These are phyloP conservation scores for Mortierella sp. DNA, from an alignment of 371 early-diverging fungal genomes.

Conservation along the genomic window DNA sequence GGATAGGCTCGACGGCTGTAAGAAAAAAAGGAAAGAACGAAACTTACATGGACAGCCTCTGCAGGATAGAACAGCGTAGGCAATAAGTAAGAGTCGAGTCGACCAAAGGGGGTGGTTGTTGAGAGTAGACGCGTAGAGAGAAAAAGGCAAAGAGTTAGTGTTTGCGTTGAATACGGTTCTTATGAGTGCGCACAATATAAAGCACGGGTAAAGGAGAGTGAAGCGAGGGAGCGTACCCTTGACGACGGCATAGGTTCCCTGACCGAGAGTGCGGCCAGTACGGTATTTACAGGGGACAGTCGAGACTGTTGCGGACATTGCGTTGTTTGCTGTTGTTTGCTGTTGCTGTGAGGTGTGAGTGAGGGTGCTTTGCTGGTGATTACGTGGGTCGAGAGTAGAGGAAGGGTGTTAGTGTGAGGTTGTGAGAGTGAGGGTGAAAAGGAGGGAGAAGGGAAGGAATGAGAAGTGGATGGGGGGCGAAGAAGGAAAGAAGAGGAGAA, in stretches of 20 bases:
- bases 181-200: not conserved
- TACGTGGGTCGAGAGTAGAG: not conserved
- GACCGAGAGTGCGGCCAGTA: slow-evolving; percentile 77
- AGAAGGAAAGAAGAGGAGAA: not conserved
- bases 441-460: not conserved
- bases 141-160: not conserved
- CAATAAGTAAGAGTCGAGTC: not conserved
- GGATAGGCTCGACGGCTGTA: not conserved
- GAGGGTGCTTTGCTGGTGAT: not conserved
- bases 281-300: slow-evolving; percentile 78
- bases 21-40: not conserved
- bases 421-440: not conserved
- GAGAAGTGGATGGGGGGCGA: not conserved
- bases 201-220: not conserved
- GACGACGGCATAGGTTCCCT: slow-evolving; percentile 79
- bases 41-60: slow-evolving; percentile 63
- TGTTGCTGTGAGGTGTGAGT: not conserved
- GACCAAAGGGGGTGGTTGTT: not conserved
- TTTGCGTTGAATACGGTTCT: not conserved
- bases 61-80: not conserved
- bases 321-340: not conserved
- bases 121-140: not conserved
- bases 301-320: slow-evolving; percentile 47
- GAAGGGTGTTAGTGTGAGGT: not conserved
- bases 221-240: slow-evolving; percentile 65